Base-by-base conservation (phyloP, 257 asterid species). In the Petunia axillaris region DNA sequence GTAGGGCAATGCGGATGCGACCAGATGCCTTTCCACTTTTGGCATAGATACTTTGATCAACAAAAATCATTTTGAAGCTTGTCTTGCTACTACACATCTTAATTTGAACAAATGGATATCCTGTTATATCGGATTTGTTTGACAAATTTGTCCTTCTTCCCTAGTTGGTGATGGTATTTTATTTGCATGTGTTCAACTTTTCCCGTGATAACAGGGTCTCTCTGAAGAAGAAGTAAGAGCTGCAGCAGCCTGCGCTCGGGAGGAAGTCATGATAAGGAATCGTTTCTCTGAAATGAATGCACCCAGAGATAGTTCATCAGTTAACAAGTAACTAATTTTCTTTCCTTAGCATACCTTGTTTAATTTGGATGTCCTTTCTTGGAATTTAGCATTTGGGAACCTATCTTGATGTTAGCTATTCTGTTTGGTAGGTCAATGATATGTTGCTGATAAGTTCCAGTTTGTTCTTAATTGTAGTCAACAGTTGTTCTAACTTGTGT, bases 241-340 rank as follows among this genome's bases (percentile, higher is more conserved):
- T 82, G 97, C 98, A 14, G 99, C 98, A 79, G 92, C 97, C 80
- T 96, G 98, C 88, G 99, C 99, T 68, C 90, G 98, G 89, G 99
- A 96, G 84, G 99, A 96, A 88, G 99, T 96, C 81, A 84, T 86
- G 97, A 94, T 96, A 84, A 90, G 99, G 89, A 96, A 94, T 85
- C 96, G 97, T 71, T 96, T 96, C 84, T 91, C 96, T 79, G 99
- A 96, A 91, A 93, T 96, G 99, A 96, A 96, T 89, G 98, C 98
- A 66, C 99, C 98, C 25, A 90, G 83, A 82, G 97, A 93, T 62
- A 88, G 91, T 86, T 88, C 98, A 78, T 93, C 98, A 5, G 98
- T 90, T 73, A 96, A 96, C 90, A 96, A 94, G 99, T 96, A 86
- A 76, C 93, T 59, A 70, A 71, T 25, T 83, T 76, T 70, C 44